Evolutionary conservation across 2,329 filamentous ascomycete species (phyloP).

Genomic region (Aureobasidium mangrovei): DNA sequence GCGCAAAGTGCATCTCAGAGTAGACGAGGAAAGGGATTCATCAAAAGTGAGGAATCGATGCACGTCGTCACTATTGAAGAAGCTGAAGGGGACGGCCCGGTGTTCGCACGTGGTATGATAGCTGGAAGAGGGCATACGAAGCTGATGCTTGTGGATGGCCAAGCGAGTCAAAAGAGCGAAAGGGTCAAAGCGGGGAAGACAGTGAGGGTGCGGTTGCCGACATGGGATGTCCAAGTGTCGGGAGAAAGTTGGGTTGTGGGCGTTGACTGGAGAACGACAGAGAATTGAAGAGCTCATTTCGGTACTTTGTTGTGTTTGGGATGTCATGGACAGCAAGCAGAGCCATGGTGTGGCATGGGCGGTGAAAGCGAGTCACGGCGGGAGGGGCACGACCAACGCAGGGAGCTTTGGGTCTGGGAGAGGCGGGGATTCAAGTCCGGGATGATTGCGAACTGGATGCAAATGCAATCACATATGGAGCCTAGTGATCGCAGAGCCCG

Average conservation of each 20-base stretch:
- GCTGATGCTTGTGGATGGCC: constrained; percentile 19
- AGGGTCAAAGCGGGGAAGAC: constrained; percentile 23
- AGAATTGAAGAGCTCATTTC: constrained; percentile 1
- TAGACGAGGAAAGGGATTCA: constrained; percentile 19
- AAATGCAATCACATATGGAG: background rate
- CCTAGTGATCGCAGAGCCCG: background rate
- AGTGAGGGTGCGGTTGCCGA: constrained; percentile 31
- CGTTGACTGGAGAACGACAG: constrained; percentile 32
- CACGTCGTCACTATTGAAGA: constrained; percentile 18
- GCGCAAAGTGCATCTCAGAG: constrained; percentile 24
- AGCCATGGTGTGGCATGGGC: constrained; percentile 5
- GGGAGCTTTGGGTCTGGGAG: background rate
- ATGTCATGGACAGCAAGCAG: background rate
- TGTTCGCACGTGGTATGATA: constrained; percentile 17
- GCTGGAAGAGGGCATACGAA: constrained; percentile 14
- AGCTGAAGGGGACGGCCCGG: constrained; percentile 4
- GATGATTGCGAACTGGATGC: background rate
- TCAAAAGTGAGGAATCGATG: constrained; percentile 21
- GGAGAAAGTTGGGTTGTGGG: constrained; percentile 31
- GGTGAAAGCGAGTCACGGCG: background rate
- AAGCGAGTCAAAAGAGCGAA: constrained; percentile 18
- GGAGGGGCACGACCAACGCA: background rate
- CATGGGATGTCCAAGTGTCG: constrained; percentile 33
- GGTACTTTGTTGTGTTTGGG: background rate
- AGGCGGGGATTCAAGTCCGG: background rate